Percentiles rank a stretch among this genome's conserved stretches.
Conservation (phyloP, 2,329 filamentous ascomycete species). For the Exophiala sideris region DNA sequence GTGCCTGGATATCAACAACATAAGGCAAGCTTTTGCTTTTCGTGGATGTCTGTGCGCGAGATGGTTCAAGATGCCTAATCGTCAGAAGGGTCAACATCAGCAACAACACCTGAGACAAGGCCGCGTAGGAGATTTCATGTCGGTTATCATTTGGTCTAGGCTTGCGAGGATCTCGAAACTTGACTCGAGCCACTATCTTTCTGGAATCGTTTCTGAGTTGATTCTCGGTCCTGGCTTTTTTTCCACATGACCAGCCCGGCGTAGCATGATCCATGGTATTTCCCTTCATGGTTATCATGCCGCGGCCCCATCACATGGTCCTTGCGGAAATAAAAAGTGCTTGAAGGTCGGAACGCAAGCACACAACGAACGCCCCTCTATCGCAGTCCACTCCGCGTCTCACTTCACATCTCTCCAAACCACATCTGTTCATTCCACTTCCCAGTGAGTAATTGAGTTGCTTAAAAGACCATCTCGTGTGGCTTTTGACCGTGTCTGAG, state of each 20-base stretch:
- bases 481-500: slow-evolving; percentile 99
- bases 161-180: slow-evolving; percentile 5
- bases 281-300: slow-evolving; percentile 11
- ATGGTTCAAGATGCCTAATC: background rate
- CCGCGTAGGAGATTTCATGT: slow-evolving; percentile 7
- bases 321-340: slow-evolving; percentile 3
- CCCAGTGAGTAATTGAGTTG: slow-evolving; percentile 12
- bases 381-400: background rate
- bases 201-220: background rate
- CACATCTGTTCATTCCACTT: background rate
- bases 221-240: background rate
- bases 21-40: too few relatives aligned
- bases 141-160: slow-evolving; percentile 15
- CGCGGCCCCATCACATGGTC: slow-evolving; percentile 1
- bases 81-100: background rate
- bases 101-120: background rate
- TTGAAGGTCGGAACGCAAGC: slow-evolving; percentile 12
- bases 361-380: slow-evolving; percentile 10
- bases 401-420: slow-evolving; percentile 2
- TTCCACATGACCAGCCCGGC: slow-evolving; percentile 1
- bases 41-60: background rate
- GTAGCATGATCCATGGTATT: slow-evolving; percentile 12
- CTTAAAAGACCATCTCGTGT: slow-evolving; percentile 99
- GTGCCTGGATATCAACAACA: too few relatives aligned
- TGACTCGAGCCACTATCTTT: background rate